phyloP scores from a whole-genome alignment of 768 basidiomycete genomes.

The Mycena pura region DNA sequence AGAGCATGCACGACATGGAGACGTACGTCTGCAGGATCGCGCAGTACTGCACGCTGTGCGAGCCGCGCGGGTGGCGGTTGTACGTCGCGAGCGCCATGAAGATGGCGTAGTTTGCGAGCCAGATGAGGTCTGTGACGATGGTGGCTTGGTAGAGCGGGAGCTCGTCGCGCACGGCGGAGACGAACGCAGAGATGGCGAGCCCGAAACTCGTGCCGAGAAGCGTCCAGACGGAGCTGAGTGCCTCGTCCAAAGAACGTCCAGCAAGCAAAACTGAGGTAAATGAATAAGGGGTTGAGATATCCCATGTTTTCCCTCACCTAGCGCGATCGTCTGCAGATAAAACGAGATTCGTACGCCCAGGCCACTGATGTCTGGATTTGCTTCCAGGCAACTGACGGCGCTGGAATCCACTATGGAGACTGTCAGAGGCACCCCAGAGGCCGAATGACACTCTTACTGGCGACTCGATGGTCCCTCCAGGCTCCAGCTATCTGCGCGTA shows the following conservation, averaged over 20 bases:
- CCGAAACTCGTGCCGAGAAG: slow-evolving; percentile 34
- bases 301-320: slow-evolving; percentile 24
- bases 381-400: neutral
- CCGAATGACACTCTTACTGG: too few species aligned
- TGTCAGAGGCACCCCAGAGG: too few species aligned
- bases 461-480: too few species aligned
- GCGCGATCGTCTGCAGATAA: slow-evolving; percentile 33
- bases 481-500: too few species aligned
- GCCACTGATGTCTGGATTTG: slow-evolving; percentile 33
- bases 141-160: slow-evolving; percentile 34
- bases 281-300: neutral
- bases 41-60: slow-evolving; percentile 25
- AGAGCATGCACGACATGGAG: slow-evolving; percentile 27
- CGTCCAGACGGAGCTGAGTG: slow-evolving; percentile 33
- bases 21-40: slow-evolving; percentile 32
- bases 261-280: slow-evolving; percentile 25
- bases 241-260: slow-evolving; percentile 29
- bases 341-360: slow-evolving; percentile 35
- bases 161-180: slow-evolving; percentile 20
- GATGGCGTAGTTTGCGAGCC: slow-evolving; percentile 34
- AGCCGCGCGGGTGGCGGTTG: slow-evolving; percentile 28
- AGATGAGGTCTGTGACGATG: slow-evolving; percentile 33
- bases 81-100: slow-evolving; percentile 36
- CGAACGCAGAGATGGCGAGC: slow-evolving; percentile 32
- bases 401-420: neutral